Evolutionary conservation across 352 stramenopile species (phyloP), one percentile per base, ranked within the genome.

Genomic region (Saprolegnia diclina): DNA sequence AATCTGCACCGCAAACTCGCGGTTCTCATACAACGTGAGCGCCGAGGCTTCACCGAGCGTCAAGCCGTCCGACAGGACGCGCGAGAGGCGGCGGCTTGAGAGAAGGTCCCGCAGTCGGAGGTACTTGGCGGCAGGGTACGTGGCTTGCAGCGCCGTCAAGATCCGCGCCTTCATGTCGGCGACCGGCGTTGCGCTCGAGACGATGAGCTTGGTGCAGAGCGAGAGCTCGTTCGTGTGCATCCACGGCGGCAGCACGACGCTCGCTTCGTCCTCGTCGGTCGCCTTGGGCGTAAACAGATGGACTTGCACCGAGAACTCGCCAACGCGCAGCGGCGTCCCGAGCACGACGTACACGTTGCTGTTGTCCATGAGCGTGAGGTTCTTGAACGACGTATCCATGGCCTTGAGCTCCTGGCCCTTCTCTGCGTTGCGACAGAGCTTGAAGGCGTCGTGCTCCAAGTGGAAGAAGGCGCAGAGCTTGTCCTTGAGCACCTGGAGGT

Each of bases 401-500:
- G 78, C 78, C 73, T 94, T 94, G 61, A 94, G 89, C 69, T 94
- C 85, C 10, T 91, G 82, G 22, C 82, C 80, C 22, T 82, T 77
- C 37, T 76, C 82, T 45, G 88, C 82, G 32, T 81, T 83, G 22
- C 85, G 85, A n/a, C 90, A 70, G 24, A 94, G 64, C 72, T 94
- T 94, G 67, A 94, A 94, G 38, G 79, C 73, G 37, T 86, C 76
- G 1, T 75, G 67, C 0, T 76, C 63, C 26, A 92, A 56, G 0
- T 69, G 73, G 29, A 94, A 80, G 52, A 76, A 77, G 6, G 42
- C 57, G 40, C 73, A 74, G 59, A 94, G 90, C 32, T 69, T 76
- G 24, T 81, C 73, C 53, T 94, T 94, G 29, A 94, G 61, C 18
- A 56, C 65, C 0, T 74, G 71, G 11, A 91, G 77, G 0, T 80